Conservation (phyloP, 495 filamentous ascomycete genomes). For the Chlorociboria aeruginascens region DNA sequence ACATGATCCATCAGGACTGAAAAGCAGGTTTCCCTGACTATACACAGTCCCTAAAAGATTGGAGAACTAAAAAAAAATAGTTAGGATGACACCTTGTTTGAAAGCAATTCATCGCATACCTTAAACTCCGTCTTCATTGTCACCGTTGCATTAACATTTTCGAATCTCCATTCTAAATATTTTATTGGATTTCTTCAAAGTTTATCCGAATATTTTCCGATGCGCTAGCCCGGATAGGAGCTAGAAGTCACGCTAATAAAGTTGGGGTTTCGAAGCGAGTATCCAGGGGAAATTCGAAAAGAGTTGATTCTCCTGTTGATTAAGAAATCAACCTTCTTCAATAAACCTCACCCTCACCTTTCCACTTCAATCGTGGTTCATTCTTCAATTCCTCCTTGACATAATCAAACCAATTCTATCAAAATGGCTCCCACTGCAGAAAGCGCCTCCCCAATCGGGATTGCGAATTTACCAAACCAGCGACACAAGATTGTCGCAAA, state of each 20-base stretch:
- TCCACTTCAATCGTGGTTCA: neutral
- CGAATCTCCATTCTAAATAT: slow-evolving; percentile 4
- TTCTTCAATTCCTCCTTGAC: neutral
- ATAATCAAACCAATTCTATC: too few relatives aligned
- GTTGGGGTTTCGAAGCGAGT: neutral
- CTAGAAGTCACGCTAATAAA: neutral
- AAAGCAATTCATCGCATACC: slow-evolving; percentile 30
- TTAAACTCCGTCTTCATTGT: slow-evolving; percentile 96
- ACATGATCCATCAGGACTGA: slow-evolving; percentile 91
- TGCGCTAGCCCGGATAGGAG: neutral
- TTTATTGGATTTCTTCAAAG: slow-evolving; percentile 5
- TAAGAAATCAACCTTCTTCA: neutral
- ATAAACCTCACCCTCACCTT: neutral
- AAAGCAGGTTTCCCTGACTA: slow-evolving; percentile 90
- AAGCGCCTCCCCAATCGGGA: slow-evolving; percentile 90
- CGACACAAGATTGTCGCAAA: slow-evolving; percentile 99
- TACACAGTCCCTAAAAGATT: slow-evolving; percentile 96
- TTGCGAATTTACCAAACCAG: slow-evolving; percentile 91
- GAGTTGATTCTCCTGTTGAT: slow-evolving; percentile 2
- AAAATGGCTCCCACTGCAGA: slow-evolving; percentile 71
- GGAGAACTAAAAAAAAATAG: slow-evolving; percentile 52
- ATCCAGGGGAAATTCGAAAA: neutral
- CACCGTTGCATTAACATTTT: slow-evolving; percentile 17
- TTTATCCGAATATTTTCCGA: neutral
- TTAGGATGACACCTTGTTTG: neutral